Evolutionary conservation across 192 early-diverging fungal species (phyloP).

Genomic region (Coemansia sp.): DNA sequence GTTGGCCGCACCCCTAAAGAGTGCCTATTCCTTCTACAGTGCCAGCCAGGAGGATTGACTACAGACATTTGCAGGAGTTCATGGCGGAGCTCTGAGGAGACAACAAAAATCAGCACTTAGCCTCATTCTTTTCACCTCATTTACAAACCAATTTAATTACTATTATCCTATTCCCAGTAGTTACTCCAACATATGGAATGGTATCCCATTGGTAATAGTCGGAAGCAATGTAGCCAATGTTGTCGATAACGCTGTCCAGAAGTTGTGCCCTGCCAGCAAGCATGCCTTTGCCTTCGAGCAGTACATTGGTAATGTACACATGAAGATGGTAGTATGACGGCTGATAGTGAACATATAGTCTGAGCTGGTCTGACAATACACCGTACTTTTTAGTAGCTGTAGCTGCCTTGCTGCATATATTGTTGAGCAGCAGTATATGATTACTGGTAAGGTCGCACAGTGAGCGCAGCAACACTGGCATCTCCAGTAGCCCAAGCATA

Average conservation of each 20-base stretch:
- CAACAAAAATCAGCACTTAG: too few species aligned
- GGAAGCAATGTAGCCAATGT: slow-evolving; percentile 62
- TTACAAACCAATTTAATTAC: too few species aligned
- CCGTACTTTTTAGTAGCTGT: slow-evolving; percentile 52
- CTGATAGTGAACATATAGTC: slow-evolving; percentile 80
- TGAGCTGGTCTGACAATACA: slow-evolving; percentile 61
- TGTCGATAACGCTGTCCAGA: slow-evolving; percentile 69
- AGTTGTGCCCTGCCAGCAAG: slow-evolving; percentile 68
- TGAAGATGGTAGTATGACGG: slow-evolving; percentile 86
- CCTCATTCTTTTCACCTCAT: too few species aligned
- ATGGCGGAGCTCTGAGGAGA: too few species aligned
- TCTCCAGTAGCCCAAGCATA: slow-evolving; percentile 68
- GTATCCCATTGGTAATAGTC: slow-evolving; percentile 70
- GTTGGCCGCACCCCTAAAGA: too few species aligned
- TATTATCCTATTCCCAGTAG: too few species aligned
- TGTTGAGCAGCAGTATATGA: slow-evolving; percentile 68
- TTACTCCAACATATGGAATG: slow-evolving; percentile 51
- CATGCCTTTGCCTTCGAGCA: slow-evolving; percentile 60
- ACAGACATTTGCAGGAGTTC: too few species aligned
- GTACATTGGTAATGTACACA: slow-evolving; percentile 73
- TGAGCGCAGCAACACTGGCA: slow-evolving; percentile 27
- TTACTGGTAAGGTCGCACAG: slow-evolving; percentile 62
- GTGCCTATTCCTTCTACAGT: too few species aligned
- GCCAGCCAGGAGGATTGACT: too few species aligned
- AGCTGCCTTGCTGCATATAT: slow-evolving; percentile 59